Evolutionary conservation across 1,284 basidiomycete species (phyloP), one percentile per base, ranked within the genome.

Genomic region (Ganoderma resinaceum): DNA sequence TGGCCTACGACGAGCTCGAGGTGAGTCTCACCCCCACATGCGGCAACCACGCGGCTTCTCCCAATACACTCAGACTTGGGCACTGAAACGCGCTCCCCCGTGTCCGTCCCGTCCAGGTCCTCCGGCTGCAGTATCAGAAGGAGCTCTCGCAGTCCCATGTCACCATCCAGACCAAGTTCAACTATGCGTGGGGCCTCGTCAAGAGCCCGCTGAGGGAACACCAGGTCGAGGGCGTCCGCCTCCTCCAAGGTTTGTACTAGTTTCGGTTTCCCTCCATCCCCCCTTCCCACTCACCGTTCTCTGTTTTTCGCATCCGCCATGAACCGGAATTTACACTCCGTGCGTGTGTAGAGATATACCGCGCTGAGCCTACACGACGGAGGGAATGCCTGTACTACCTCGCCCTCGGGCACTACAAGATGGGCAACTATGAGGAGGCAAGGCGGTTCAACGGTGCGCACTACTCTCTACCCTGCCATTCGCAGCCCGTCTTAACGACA

Each of bases 361-460:
- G 95, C 64, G 86, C 90, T 2, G 97, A 98, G 71, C 92, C 97
- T 12, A 82, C 89, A 40, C 88, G 98, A 73, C 87, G 98, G 72
- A 85, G 98, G 80, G 98, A 99, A 82, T 99, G 98, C 78, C 83
- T 99, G 43, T 99, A 99, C 80, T 99, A 99, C 82, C 91, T 99
- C 61, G 95, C 96, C 1, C 86, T 99, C 14, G 98, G 98, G 0
- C 93, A 99, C 81, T 99, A 96, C 83, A 99, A 99, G 86, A 92
- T 99, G 87, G 91, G 92, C 40, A 97, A 99, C 80, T 99, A 94
- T 78, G 93, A 94, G 46, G 95, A 99, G 79, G 96, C 97, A 2
- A 92, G 89, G 80, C 91, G 90, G 71, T 99, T 99, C 81, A 99
- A 98, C 79, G 91, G 96, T 98, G 63, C 71, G 91, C 78, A n/a